Conservation (phyloP, 2,329 filamentous ascomycete genomes). For the Colletotrichum orchidophilum region DNA sequence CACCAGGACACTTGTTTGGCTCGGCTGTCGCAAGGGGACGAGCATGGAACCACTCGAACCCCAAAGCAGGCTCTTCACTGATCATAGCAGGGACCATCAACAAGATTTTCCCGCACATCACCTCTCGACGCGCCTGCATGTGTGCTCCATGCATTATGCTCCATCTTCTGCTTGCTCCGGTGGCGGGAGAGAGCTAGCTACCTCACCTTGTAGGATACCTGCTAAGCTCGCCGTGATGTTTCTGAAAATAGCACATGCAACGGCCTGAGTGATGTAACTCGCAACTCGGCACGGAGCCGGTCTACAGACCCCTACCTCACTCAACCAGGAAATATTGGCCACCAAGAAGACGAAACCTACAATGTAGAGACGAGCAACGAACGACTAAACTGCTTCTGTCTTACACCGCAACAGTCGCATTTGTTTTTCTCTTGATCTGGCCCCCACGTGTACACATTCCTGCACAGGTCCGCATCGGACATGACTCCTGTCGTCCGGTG, state of each 20-base stretch:
- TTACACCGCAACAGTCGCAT: not conserved
- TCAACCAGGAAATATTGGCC: not conserved
- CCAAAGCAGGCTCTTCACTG: slow-evolving; percentile 1
- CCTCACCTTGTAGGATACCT: not conserved
- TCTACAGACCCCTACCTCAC: not conserved
- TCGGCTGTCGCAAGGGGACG: not conserved
- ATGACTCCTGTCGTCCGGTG: not conserved
- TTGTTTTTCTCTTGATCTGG: not conserved
- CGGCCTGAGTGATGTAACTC: not conserved
- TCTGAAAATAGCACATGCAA: not conserved
- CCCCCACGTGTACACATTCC: not conserved
- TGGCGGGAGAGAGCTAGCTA: not conserved
- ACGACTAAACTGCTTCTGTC: not conserved
- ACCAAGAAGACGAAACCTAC: not conserved
- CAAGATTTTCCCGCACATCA: slow-evolving; percentile 7
- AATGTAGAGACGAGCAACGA: too few species aligned
- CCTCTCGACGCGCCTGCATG: not conserved
- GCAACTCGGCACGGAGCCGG: not conserved
- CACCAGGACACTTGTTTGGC: not conserved
- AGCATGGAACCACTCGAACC: not conserved
- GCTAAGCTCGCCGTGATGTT: not conserved
- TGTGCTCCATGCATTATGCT: not conserved
- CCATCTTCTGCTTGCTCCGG: not conserved
- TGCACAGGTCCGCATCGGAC: not conserved
- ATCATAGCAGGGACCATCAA: not conserved